Conservation (phyloP, 2,329 filamentous ascomycete species). For the Akanthomyces dipterigenus region DNA sequence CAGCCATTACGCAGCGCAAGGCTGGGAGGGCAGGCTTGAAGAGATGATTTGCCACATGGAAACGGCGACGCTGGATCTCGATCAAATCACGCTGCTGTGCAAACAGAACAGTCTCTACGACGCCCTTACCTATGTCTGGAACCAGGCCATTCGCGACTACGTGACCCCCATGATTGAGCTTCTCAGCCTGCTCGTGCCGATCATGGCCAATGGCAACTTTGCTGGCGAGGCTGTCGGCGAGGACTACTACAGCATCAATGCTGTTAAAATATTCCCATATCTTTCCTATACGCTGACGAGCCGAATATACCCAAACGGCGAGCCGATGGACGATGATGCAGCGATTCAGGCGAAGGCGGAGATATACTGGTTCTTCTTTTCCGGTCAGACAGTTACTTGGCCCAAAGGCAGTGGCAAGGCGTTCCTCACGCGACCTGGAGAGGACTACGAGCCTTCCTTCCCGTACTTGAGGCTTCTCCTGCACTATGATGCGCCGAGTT, state of each 20-base stretch:
- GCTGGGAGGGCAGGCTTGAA: slow-evolving; percentile 72
- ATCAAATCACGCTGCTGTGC: slow-evolving; percentile 85
- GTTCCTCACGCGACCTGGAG: slow-evolving; percentile 53
- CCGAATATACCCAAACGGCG: slow-evolving; percentile 83
- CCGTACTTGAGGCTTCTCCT: slow-evolving; percentile 79
- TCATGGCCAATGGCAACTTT: slow-evolving; percentile 50
- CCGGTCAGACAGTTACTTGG: slow-evolving; percentile 70
- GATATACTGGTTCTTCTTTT: slow-evolving; percentile 90
- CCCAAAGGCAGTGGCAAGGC: slow-evolving; percentile 55
- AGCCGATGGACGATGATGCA: slow-evolving; percentile 63
- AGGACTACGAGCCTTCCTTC: slow-evolving; percentile 65
- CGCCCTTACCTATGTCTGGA: slow-evolving; percentile 95
- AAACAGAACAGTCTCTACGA: slow-evolving; percentile 91
- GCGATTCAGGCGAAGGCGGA: slow-evolving; percentile 75
- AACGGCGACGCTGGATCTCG: slow-evolving; percentile 84
- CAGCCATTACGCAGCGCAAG: slow-evolving; percentile 68
- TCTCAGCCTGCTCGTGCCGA: slow-evolving; percentile 57
- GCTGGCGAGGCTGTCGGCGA: slow-evolving; percentile 49
- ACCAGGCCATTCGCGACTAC: slow-evolving; percentile 80
- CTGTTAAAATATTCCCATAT: slow-evolving; percentile 90
- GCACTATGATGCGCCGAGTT: slow-evolving; percentile 83
- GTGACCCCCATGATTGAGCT: slow-evolving; percentile 86
- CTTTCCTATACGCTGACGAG: slow-evolving; percentile 87
- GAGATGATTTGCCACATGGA: slow-evolving; percentile 93
- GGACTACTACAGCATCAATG: slow-evolving; percentile 60